These are phyloP conservation scores for Mycena maculata DNA, from an alignment of 768 basidiomycete species.

Conservation along the genomic window DNA sequence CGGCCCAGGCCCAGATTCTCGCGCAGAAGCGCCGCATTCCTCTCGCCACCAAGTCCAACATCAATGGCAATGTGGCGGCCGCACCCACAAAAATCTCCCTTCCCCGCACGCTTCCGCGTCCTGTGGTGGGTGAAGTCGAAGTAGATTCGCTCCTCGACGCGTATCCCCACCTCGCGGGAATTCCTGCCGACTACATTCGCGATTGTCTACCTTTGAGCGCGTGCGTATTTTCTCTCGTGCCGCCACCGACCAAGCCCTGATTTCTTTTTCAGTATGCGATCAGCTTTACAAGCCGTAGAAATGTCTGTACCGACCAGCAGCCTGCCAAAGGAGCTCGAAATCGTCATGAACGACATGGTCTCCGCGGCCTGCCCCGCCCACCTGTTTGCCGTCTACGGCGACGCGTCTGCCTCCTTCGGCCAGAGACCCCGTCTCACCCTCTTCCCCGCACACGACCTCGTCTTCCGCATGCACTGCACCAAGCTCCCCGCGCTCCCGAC, in stretches of 20 bases:
- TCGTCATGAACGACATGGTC: slow-evolving; percentile 39
- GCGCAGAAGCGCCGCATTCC: slow-evolving; percentile 24
- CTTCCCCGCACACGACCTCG: slow-evolving; percentile 56
- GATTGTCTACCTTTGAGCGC: slow-evolving; percentile 27
- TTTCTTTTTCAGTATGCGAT: slow-evolving; percentile 31
- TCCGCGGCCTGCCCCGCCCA: slow-evolving; percentile 44
- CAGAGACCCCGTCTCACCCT: slow-evolving; percentile 46
- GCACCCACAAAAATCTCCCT: slow-evolving; percentile 28
- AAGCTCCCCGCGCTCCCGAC: slow-evolving; percentile 49
- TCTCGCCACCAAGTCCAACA: slow-evolving; percentile 25
- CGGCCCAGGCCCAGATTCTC: slow-evolving; percentile 12
- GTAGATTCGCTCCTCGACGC: slow-evolving; percentile 18
- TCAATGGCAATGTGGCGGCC: slow-evolving; percentile 8
- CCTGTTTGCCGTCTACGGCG: slow-evolving; percentile 50
- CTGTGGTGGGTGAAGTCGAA: slow-evolving; percentile 35
- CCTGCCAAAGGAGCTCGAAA: slow-evolving; percentile 40
- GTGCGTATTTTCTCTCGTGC: slow-evolving; percentile 26
- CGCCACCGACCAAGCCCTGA: slow-evolving; percentile 10
- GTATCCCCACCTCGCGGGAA: slow-evolving; percentile 30
- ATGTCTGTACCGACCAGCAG: background rate
- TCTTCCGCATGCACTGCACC: slow-evolving; percentile 54
- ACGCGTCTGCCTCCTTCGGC: slow-evolving; percentile 36
- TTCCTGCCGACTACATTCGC: slow-evolving; percentile 37
- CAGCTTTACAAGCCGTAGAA: slow-evolving; percentile 23
- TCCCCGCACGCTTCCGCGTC: slow-evolving; percentile 36